phyloP scores from a whole-genome alignment of 179 eudicot species.

The Patellifolia procumbens region DNA sequence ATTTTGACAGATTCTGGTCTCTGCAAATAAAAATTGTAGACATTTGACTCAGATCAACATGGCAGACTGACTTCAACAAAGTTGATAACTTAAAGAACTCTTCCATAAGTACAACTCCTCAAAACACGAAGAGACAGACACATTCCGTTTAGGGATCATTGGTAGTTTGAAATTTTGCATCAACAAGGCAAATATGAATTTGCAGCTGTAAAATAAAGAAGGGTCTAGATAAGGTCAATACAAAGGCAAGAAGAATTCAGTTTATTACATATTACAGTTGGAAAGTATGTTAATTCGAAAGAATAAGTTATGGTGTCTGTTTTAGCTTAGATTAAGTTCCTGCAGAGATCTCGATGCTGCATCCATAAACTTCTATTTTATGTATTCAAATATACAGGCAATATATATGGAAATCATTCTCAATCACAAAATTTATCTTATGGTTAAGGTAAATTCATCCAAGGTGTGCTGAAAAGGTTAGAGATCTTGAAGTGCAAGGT shows the following conservation, averaged over 20 bases:
- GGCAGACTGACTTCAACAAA: conserved; percentile 2
- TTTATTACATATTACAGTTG: not conserved
- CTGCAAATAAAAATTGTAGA: conserved; percentile 42
- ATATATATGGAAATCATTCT: not conserved
- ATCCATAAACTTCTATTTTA: not conserved
- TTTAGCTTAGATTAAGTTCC: not conserved
- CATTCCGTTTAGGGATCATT: not conserved
- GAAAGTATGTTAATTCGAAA: not conserved
- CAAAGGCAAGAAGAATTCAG: not conserved
- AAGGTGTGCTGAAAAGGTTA: not conserved
- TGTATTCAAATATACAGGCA: not conserved
- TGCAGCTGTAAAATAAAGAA: not conserved
- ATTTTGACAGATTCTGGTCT: conserved; percentile 88
- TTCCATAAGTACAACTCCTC: not conserved
- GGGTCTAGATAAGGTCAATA: not conserved
- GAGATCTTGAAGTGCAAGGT: not conserved
- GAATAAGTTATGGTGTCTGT: not conserved
- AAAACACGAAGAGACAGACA: not conserved
- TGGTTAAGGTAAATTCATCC: not conserved
- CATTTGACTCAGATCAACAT: conserved; percentile 17
- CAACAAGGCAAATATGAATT: not conserved
- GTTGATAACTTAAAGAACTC: not conserved
- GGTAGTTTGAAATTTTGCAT: not conserved
- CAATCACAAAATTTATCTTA: not conserved
- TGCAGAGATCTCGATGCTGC: not conserved